A percentile compares a stretch with the other conserved stretches of the same genome.
These are phyloP conservation scores for Lodderomyces margitis DNA, from an alignment of 1,139 yeast genomes.

Conservation along the genomic window DNA sequence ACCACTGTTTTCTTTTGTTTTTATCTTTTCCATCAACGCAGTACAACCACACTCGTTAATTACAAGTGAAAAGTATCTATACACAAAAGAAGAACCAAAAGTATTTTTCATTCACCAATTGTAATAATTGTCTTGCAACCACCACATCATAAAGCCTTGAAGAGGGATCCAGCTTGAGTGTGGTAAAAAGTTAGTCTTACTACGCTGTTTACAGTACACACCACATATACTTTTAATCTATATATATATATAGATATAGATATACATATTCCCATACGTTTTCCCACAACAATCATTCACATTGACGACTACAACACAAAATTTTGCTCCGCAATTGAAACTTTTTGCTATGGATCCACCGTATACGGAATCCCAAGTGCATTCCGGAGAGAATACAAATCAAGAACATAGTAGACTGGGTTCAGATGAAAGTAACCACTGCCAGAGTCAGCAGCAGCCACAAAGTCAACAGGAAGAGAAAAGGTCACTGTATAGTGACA, in stretches of 20 bases:
- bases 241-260: not conserved
- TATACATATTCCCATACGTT: not conserved
- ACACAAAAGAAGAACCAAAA: no score
- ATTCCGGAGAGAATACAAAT: not conserved
- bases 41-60: no score
- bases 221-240: no score
- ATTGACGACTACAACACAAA: conserved; percentile 11
- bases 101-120: no score
- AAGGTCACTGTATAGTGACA: conserved; percentile 7
- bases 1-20: no score
- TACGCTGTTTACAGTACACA: no score
- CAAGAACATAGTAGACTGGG: not conserved
- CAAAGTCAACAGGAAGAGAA: conserved; percentile 8
- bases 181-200: no score
- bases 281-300: conserved; percentile 5
- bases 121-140: no score
- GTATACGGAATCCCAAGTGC: conserved; percentile 26
- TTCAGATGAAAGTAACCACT: conserved; percentile 1
- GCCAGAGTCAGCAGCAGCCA: conserved; percentile 9
- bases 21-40: no score
- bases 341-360: conserved; percentile 32
- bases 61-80: no score
- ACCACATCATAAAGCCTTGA: no score
- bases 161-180: no score
- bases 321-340: conserved; percentile 5